Base-by-base conservation (phyloP, 208 protist species). In the Naegleria fowleri region DNA sequence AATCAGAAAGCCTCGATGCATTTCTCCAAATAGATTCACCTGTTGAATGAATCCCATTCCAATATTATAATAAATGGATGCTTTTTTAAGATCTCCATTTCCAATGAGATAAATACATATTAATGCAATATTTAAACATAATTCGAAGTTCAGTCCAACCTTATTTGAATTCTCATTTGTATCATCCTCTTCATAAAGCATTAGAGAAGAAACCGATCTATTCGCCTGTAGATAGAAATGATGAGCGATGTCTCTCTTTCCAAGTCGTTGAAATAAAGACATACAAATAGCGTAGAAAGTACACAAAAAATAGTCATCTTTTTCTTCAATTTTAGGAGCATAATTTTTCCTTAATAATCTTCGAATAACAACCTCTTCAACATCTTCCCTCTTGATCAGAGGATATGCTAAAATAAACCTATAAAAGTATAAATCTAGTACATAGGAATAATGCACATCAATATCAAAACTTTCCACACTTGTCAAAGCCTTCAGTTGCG, bases 111-210 rank as follows among this genome's bases (percentile, higher is more conserved):
- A 79, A 13, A 79, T 79, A 7, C 29, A 79, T 36, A 36, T 7
- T n/a, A 79, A 79, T 25, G 67, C 13, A 29, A 79, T 25, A 36
- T 13, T 79, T 13, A 79, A 13, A 36, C 29, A 29, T n/a, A 79
- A 79, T 36, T 79, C 67, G n/a, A 79, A 79, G 9, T 29, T 79
- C 29, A 79, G n/a, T 36, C 67, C 67, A 79, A 29, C 16, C 9
- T 9, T 79, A 79, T 79, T 79, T 13, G 16, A 0, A 79, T 79
- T 79, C 6, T 33, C 67, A 9, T 25, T 7, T 13, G 6, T 33
- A 79, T 79, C 67, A 36, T 79, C 67, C n/a, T 79, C 67, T 36
- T 79, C 67, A 79, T 79, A 79, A 33, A 79, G n/a, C 25, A 79
- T 11, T 79, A 79, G n/a, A 36, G 6, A 36, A 36, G 67, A 79